Percentiles rank a stretch among this genome's conserved stretches.
Evolutionary conservation across 345 rosid genomes (phyloP).

Genomic region (Tarenaya hassleriana): DNA sequence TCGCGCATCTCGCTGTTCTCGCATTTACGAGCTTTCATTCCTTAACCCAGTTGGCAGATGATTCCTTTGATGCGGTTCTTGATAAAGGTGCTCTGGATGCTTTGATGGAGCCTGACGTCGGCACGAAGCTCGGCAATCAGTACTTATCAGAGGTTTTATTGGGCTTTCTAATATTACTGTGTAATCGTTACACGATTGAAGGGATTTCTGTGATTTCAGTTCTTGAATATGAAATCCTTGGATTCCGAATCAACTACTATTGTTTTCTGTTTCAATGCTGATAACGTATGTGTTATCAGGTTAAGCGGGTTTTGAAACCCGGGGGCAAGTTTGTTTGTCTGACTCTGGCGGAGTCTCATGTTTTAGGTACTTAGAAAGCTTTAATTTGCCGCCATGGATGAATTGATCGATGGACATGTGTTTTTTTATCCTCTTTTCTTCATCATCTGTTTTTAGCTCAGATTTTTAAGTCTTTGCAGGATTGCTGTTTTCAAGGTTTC

Average conservation of each 20-base stretch:
- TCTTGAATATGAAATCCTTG: background rate
- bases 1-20: slow-evolving; percentile 8
- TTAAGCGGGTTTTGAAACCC: slow-evolving; percentile 57
- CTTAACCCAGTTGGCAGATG: slow-evolving; percentile 49
- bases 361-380: slow-evolving; percentile 48
- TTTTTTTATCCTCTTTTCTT: slow-evolving; percentile 10
- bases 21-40: background rate
- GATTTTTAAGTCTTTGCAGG: slow-evolving; percentile 36
- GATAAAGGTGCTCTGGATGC: slow-evolving; percentile 99
- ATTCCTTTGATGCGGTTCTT: slow-evolving; percentile 52
- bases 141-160: slow-evolving; percentile 69
- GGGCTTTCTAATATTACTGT: background rate
- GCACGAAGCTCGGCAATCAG: slow-evolving; percentile 58
- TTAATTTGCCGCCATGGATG: slow-evolving; percentile 6
- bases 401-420: background rate
- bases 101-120: slow-evolving; percentile 88
- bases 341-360: slow-evolving; percentile 85
- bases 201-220: slow-evolving; percentile 5
- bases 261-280: background rate
- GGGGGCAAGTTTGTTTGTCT: slow-evolving; percentile 82
- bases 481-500: slow-evolving; percentile 71
- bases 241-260: background rate
- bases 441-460: slow-evolving; percentile 11
- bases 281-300: slow-evolving; percentile 38
- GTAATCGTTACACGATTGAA: background rate